These are phyloP conservation scores for Sporisorium sorghi DNA, from an alignment of 1,284 basidiomycete species.

Conservation along the genomic window DNA sequence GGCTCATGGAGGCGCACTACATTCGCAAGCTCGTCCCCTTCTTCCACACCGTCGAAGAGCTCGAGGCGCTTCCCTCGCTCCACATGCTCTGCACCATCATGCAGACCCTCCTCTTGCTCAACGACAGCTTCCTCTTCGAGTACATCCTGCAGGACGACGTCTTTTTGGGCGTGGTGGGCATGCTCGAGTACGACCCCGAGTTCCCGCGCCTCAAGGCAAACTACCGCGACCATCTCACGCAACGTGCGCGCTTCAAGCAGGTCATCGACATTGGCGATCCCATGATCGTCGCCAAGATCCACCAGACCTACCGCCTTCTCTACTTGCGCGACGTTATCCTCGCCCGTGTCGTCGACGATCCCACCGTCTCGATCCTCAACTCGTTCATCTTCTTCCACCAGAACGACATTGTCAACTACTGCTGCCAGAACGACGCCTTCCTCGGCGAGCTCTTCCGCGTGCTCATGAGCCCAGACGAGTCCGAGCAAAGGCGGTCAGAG, in stretches of 20 bases:
- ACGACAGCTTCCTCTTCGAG: slow-evolving; percentile 94
- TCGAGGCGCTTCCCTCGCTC: slow-evolving; percentile 87
- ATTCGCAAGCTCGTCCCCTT: slow-evolving; percentile 86
- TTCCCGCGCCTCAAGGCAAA: slow-evolving; percentile 95
- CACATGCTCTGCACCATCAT: slow-evolving; percentile 91
- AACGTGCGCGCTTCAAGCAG: slow-evolving; percentile 78
- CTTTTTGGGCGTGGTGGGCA: slow-evolving; percentile 91
- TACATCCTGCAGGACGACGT: slow-evolving; percentile 92
- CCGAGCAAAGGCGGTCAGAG: slow-evolving; percentile 54
- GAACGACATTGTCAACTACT: slow-evolving; percentile 93
- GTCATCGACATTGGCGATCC: slow-evolving; percentile 66
- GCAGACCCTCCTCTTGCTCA: slow-evolving; percentile 93
- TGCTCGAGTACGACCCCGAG: slow-evolving; percentile 98
- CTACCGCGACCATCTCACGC: slow-evolving; percentile 89
- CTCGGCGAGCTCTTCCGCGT: slow-evolving; percentile 81
- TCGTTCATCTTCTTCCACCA: slow-evolving; percentile 99
- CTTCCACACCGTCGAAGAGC: slow-evolving; percentile 87
- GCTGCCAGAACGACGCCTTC: slow-evolving; percentile 82
- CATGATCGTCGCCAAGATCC: slow-evolving; percentile 75
- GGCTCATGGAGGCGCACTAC: slow-evolving; percentile 77
- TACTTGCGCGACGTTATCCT: slow-evolving; percentile 99
- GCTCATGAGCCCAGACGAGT: slow-evolving; percentile 26
- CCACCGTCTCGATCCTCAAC: slow-evolving; percentile 95
- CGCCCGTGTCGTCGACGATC: slow-evolving; percentile 91
- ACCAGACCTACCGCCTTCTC: slow-evolving; percentile 93